phyloP scores from a whole-genome alignment of 305 asterid genomes.

The Fraxinus velutina region DNA sequence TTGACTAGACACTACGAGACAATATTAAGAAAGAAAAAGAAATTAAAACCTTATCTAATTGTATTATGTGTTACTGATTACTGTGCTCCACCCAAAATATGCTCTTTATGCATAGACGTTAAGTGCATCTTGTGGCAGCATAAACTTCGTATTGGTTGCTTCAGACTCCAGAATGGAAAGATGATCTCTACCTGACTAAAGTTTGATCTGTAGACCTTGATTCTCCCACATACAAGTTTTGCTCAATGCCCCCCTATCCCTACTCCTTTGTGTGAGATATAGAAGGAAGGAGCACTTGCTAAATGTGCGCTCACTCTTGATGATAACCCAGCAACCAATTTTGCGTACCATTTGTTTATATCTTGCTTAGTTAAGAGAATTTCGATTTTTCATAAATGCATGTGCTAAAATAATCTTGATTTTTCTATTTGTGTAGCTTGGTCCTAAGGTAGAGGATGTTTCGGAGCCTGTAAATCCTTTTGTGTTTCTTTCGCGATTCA shows the following conservation, averaged over 20 bases:
- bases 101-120: neutral
- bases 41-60: neutral
- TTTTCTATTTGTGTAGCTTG: constrained; percentile 52
- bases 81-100: neutral
- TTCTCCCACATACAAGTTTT: neutral
- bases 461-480: constrained; percentile 58
- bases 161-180: neutral
- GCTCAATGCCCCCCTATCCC: neutral
- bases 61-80: neutral
- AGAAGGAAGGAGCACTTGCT: neutral
- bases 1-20: neutral
- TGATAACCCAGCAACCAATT: neutral
- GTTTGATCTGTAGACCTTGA: neutral
- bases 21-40: neutral
- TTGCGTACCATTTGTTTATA: neutral
- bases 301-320: neutral
- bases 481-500: constrained; percentile 53
- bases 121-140: neutral
- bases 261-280: neutral
- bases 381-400: neutral
- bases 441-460: constrained; percentile 81
- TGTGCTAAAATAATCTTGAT: neutral
- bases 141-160: neutral
- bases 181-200: neutral
- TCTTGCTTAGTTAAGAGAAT: neutral